Base-by-base conservation (phyloP, 768 basidiomycete species). In the Tulasnella sp. region DNA sequence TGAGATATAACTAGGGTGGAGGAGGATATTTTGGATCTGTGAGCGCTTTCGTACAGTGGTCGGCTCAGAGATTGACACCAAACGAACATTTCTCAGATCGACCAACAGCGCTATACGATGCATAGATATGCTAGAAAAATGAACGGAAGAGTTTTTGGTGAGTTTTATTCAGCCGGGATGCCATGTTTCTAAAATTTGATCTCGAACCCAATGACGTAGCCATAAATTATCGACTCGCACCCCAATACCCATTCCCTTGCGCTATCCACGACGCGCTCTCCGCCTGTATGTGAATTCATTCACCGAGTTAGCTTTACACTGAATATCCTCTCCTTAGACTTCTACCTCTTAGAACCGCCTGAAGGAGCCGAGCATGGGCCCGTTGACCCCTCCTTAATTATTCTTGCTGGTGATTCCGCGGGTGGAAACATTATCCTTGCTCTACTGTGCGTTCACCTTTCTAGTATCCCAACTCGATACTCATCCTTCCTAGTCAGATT, bases 241-340 rank as follows among this genome's bases (percentile, higher is more conserved):
- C 97, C 0, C 97, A 98, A 85, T 99, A 97, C 82, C 97, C 97
- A 1, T 98, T 98, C 84, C 97, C 97, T n/a, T 95, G 94, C 81
- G 94, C 92, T 0, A 85, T 98, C 9, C 96, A 98, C 82, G 97
- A 99, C 84, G 87, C 92, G 44, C 83, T 99, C 16, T 94, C 97
- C 2, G 92, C 96, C 10, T 99, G 94, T 95, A 82, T 82, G 91
- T 84, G 40, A 74, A 71, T 21, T 0, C 7, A 72, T 31, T 9
- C 52, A 14, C 16, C 21, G 48, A 76, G 19, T 40, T 38, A 48
- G n/a, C 24, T 36, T 31, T 4, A 12, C 10, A 21, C 42, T 76
- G 21, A 76, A 10, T 21, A 16, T 0, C 34, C 16, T 21, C 24
- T 21, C 58, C 7, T 21, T 14, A 95, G 94, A 98, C 83, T 84